Evolutionary conservation across 164 flowering plant species (phyloP), one percentile per base, ranked within the genome.

Genomic region (Liriodendron chinense): DNA sequence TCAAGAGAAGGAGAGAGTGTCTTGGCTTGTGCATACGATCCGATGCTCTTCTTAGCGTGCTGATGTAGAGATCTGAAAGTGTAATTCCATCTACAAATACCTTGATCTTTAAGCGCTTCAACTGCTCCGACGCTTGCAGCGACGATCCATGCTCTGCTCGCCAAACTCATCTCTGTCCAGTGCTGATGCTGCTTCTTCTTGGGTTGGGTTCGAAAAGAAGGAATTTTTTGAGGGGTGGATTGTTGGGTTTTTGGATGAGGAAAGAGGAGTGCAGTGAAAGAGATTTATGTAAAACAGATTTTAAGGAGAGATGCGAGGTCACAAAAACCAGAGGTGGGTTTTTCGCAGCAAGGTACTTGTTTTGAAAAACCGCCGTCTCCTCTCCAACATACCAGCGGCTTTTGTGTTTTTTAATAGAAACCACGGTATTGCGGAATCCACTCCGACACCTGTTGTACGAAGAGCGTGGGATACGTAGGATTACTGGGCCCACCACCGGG

Each of bases 91-190:
- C 78, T 70, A 56, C 76, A 67, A 16, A 72, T 12, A 3, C 83
- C 79, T 56, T 81, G 83, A 68, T 78, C 83, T 64, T 72, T 78
- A 67, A 81, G 61, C 1, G 47, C 78, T 26, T 78, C 76, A 21
- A 78, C 83, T 1, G 50, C 74, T 72, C 72, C 83, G 3, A 78
- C 62, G 48, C 76, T 80, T 1, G 68, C 73, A 0, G 83, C 80
- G 2, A 61, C 83, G 9, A 80, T 72, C 81, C 81, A 79, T 14
- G 69, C 78, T 75, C 72, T 79, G 49, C 75, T 72, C 0, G 64
- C 61, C 9, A 75, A 75, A 75, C 81, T 67, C 78, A 75, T 71
- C 47, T 64, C 18, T 13, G 43, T 34, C 43, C 43, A 0, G 43
- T 2, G 43, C 43, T 34, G 43, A 2, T 26, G 28, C 43, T 34